phyloP scores from a whole-genome alignment of 148 eudicot species.

The Cornus suecica region DNA sequence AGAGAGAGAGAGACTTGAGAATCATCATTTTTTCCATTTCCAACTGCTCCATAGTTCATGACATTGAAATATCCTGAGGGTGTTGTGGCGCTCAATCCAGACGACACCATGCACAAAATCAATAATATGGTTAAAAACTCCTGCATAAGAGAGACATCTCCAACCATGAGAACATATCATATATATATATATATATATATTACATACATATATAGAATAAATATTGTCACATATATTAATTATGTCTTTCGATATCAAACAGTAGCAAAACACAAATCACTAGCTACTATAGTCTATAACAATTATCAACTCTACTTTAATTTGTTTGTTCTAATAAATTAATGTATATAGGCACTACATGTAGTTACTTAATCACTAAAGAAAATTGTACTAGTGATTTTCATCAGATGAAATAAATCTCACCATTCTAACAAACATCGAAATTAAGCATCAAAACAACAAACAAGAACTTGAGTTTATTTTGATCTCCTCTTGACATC shows the following conservation, averaged over 20 bases:
- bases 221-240: too few relatives aligned
- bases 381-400: too few relatives aligned
- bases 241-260: too few relatives aligned
- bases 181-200: neutral
- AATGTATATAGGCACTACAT: too few relatives aligned
- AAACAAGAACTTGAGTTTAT: neutral
- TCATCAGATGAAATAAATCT: neutral
- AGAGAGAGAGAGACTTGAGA: constrained; percentile 18
- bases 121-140: constrained; percentile 11
- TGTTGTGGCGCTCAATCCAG: constrained; percentile 12
- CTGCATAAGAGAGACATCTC: constrained; percentile 14
- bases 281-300: neutral
- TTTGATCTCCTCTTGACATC: neutral
- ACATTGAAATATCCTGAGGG: constrained; percentile 25
- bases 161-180: constrained; percentile 6
- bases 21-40: constrained; percentile 50
- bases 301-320: neutral
- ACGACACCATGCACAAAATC: constrained; percentile 17
- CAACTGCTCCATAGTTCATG: constrained; percentile 42
- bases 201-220: too few relatives aligned
- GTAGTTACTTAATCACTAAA: too few relatives aligned
- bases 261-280: neutral
- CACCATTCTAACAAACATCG: neutral
- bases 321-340: too few relatives aligned
- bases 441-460: neutral